A percentile compares a stretch with the other conserved stretches of the same genome.
Evolutionary conservation across 768 basidiomycete genomes (phyloP).

Genomic region (Suillus tomentosus): DNA sequence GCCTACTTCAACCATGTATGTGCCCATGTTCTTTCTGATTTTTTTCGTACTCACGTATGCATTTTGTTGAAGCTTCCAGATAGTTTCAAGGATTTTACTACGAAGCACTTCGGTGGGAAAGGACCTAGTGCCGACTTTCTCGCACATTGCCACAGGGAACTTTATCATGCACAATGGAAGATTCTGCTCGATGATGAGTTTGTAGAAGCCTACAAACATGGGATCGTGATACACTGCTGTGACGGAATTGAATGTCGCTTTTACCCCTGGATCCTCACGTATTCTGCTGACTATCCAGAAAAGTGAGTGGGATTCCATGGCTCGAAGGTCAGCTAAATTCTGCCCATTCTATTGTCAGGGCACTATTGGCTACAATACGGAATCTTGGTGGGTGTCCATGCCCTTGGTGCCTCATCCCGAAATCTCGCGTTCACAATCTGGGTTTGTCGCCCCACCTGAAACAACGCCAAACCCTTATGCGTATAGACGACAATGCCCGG

Average conservation of each 20-base stretch:
- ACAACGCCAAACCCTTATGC: background rate
- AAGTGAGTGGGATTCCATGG: slow-evolving; percentile 25
- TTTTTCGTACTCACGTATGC: background rate
- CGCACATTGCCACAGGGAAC: background rate
- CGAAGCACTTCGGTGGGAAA: slow-evolving; percentile 6
- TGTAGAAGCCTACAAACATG: background rate
- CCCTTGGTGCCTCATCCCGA: slow-evolving; percentile 26
- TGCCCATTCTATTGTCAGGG: slow-evolving; percentile 9
- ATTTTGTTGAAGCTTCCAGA: slow-evolving; percentile 16
- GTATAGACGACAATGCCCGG: slow-evolving; percentile 10
- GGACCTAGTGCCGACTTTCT: slow-evolving; percentile 2
- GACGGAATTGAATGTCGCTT: slow-evolving; percentile 15
- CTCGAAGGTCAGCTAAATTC: no score
- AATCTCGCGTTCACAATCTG: slow-evolving; percentile 14
- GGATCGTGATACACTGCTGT: slow-evolving; percentile 16
- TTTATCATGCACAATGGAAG: no score
- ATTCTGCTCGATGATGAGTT: no score
- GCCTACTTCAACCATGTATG: slow-evolving; percentile 17
- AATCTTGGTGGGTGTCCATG: slow-evolving; percentile 31
- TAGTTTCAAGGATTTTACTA: slow-evolving; percentile 18
- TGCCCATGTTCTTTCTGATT: background rate
- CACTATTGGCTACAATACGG: slow-evolving; percentile 25
- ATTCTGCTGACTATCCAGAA: slow-evolving; percentile 37
- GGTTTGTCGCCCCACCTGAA: slow-evolving; percentile 15
- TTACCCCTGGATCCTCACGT: slow-evolving; percentile 31